Percentiles rank a stretch among this genome's conserved stretches.
These are phyloP conservation scores for Rhododendron mucronatum DNA, from an alignment of 148 eudicot genomes.

Conservation along the genomic window DNA sequence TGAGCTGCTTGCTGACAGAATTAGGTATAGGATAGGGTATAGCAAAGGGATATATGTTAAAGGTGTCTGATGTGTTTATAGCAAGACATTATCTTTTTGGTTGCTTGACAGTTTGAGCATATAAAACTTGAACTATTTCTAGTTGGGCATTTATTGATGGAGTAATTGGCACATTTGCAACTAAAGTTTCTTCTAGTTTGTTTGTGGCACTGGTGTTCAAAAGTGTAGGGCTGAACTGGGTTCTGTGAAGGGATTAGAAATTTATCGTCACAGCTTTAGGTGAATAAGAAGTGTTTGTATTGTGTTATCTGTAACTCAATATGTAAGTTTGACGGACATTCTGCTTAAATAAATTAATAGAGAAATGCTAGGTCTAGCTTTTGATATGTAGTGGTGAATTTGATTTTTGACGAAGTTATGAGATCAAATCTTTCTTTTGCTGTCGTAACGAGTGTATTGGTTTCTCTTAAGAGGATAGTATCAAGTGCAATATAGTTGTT, in stretches of 20 bases:
- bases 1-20: background rate
- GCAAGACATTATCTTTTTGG: background rate
- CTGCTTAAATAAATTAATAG: background rate
- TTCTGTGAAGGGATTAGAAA: background rate
- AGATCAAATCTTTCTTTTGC: background rate
- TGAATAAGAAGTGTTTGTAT: background rate
- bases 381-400: background rate
- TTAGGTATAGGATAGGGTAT: background rate
- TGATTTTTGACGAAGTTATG: background rate
- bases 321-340: background rate
- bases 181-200: background rate
- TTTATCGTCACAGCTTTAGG: background rate
- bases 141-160: background rate
- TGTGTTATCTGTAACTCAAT: background rate
- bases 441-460: background rate
- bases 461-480: conserved; percentile 4
- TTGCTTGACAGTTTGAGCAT: background rate
- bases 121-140: background rate
- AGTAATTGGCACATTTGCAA: background rate
- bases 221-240: background rate
- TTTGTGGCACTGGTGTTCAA: background rate
- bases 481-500: background rate
- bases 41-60: background rate
- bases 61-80: background rate
- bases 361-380: background rate